phyloP scores from a whole-genome alignment of 2,329 filamentous ascomycete genomes.

The Apiospora kogelbergensis region DNA sequence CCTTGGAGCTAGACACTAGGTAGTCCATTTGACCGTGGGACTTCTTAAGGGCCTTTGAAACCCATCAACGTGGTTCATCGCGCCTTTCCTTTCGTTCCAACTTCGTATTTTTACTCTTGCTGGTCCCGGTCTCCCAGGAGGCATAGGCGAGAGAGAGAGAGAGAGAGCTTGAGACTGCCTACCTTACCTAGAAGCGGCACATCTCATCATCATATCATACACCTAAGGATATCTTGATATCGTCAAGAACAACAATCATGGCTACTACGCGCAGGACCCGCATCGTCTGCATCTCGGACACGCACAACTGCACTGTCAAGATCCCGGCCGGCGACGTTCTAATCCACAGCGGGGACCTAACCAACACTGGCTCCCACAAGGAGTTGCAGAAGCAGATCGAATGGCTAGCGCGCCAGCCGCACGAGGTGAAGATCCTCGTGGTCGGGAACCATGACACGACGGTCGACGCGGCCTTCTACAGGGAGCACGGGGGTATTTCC shows the following conservation, averaged over 20 bases:
- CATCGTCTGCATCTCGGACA: slow-evolving; percentile 76
- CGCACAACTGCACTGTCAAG: slow-evolving; percentile 65
- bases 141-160: background rate
- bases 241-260: background rate
- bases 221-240: background rate
- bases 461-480: slow-evolving; percentile 64
- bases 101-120: background rate
- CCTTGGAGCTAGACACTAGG: background rate
- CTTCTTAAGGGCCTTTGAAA: background rate
- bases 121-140: background rate
- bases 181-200: background rate
- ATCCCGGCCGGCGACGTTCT: slow-evolving; percentile 72
- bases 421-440: slow-evolving; percentile 48
- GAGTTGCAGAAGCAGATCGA: slow-evolving; percentile 34
- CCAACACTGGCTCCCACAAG: slow-evolving; percentile 65
- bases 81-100: background rate
- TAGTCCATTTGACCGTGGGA: background rate
- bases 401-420: slow-evolving; percentile 1
- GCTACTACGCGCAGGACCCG: slow-evolving; percentile 49
- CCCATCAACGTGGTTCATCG: background rate
- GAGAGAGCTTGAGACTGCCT: background rate
- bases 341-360: slow-evolving; percentile 75
- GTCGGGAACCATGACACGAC: slow-evolving; percentile 77
- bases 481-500: slow-evolving; percentile 52
- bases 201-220: background rate